These are phyloP conservation scores for Rhododendron griersonianum DNA, from an alignment of 148 eudicot species.

Conservation along the genomic window DNA sequence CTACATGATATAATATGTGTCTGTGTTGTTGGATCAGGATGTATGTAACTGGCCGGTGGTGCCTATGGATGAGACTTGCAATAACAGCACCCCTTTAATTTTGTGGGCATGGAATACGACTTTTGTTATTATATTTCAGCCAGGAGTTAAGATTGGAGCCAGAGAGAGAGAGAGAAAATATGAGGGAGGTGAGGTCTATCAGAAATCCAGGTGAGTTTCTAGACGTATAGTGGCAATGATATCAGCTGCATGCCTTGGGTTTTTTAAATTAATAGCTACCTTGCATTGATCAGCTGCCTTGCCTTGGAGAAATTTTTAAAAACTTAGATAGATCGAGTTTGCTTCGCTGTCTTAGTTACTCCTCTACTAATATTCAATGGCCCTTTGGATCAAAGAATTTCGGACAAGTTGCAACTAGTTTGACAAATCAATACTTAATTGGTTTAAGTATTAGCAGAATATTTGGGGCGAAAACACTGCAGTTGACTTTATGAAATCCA, in stretches of 20 bases:
- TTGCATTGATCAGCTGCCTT: too few relatives aligned
- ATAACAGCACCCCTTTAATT: background rate
- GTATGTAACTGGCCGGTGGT: too few relatives aligned
- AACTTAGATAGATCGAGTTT: too few relatives aligned
- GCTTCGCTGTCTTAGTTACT: too few relatives aligned
- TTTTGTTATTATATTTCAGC: too few relatives aligned
- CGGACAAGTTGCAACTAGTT: background rate
- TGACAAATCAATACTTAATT: background rate
- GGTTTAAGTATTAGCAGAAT: background rate
- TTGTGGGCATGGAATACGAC: too few relatives aligned
- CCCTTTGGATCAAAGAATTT: background rate
- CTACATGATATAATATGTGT: background rate
- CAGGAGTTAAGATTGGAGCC: background rate
- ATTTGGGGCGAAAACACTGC: background rate
- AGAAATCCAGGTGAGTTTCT: background rate
- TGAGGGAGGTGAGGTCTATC: background rate
- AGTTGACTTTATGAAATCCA: background rate
- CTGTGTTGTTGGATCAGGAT: background rate
- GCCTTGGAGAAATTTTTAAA: too few relatives aligned
- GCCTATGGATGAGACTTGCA: background rate
- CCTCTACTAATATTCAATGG: background rate
- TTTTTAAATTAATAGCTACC: too few relatives aligned
- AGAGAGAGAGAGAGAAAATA: too few relatives aligned
- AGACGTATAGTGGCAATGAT: too few relatives aligned
- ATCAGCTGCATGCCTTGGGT: too few relatives aligned